Percentiles rank a stretch among this genome's conserved stretches.
Evolutionary conservation across 805 yeast genomes (phyloP).

Genomic region (Lachancea lanzarotensis): DNA sequence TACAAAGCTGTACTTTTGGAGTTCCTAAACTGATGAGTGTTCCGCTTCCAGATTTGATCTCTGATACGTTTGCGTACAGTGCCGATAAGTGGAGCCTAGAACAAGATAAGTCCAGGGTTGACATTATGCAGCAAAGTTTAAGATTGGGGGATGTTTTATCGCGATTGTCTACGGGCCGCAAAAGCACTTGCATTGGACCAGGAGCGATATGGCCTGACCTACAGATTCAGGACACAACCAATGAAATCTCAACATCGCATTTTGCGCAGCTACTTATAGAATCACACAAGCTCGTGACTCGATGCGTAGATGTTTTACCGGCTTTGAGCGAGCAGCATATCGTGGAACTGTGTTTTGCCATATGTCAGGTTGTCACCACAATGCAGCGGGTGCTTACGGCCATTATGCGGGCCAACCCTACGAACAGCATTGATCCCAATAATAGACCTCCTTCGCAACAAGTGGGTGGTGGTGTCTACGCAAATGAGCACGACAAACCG

Average conservation of each 20-base stretch:
- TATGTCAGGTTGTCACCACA: constrained; percentile 21
- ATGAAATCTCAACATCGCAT: constrained; percentile 1
- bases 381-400: constrained; percentile 22
- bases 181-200: constrained; percentile 9
- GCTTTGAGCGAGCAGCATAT: constrained; percentile 2
- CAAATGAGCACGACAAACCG: not conserved
- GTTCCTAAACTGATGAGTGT: constrained; percentile 33
- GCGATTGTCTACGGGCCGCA: constrained; percentile 21
- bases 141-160: constrained; percentile 24
- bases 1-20: constrained; percentile 49
- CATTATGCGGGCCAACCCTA: constrained; percentile 26
- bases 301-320: constrained; percentile 13
- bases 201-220: not conserved
- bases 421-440: constrained; percentile 24
- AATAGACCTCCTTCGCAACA: constrained; percentile 4
- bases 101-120: constrained; percentile 17
- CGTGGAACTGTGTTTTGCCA: constrained; percentile 13
- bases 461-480: not conserved
- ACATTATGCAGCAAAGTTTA: constrained; percentile 21
- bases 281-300: constrained; percentile 17
- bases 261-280: constrained; percentile 18
- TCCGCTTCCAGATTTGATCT: constrained; percentile 19
- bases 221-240: not conserved
- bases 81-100: constrained; percentile 28
- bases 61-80: constrained; percentile 11